Conservation (phyloP, 768 basidiomycete genomes). For the Leucocoprinus leucothites region DNA sequence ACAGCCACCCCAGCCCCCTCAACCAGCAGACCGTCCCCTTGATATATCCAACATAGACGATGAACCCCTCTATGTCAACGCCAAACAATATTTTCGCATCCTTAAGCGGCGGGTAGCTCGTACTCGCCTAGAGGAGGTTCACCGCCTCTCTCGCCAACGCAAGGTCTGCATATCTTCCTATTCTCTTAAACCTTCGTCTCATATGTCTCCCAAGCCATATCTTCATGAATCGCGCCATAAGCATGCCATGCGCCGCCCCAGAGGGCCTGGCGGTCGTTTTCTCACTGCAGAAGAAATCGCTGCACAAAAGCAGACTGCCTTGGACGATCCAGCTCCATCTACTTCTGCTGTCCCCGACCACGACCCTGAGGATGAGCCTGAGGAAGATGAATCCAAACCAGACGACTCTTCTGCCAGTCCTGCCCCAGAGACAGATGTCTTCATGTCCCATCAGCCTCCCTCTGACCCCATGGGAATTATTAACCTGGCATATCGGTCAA, state of each 20-base stretch:
- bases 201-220: constrained; percentile 66
- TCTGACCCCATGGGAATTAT: constrained; percentile 24
- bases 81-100: constrained; percentile 98
- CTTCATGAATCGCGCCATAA: constrained; percentile 97
- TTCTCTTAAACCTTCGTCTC: constrained; percentile 2
- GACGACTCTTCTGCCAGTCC: constrained; percentile 26
- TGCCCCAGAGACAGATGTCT: constrained; percentile 18
- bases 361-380: constrained; percentile 22
- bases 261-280: constrained; percentile 97
- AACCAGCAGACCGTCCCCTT: constrained; percentile 14
- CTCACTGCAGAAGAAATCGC: constrained; percentile 95
- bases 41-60: constrained; percentile 61
- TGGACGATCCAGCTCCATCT: constrained; percentile 30
- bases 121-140: constrained; percentile 90
- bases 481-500: constrained; percentile 21
- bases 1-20: constrained; percentile 13
- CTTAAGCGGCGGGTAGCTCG: constrained; percentile 91
- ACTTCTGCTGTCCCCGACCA: constrained; percentile 31
- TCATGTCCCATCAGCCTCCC: constrained; percentile 17
- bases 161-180: constrained; percentile 52
- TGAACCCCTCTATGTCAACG: constrained; percentile 98
- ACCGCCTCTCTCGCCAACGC: constrained; percentile 86
- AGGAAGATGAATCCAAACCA: constrained; percentile 39
- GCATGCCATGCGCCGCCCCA: constrained; percentile 95
- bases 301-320: constrained; percentile 57